These are phyloP conservation scores for Fusarium begoniae DNA, from an alignment of 2,329 filamentous ascomycete species.

Conservation along the genomic window DNA sequence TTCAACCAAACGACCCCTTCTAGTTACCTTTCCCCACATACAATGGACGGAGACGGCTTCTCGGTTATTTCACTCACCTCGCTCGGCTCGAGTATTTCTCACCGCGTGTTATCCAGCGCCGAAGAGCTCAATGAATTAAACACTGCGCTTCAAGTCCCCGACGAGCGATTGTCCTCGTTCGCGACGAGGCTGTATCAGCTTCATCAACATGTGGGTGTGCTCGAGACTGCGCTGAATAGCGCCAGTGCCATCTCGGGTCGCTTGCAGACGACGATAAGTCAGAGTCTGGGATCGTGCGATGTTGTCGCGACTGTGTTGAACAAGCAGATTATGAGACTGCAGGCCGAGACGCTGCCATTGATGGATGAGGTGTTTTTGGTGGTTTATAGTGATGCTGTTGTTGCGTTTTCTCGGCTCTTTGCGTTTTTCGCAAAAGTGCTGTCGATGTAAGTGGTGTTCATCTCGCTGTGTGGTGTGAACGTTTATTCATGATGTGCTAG, in stretches of 20 bases:
- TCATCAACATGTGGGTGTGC: constrained; percentile 34
- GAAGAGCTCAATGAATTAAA: constrained; percentile 45
- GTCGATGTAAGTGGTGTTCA: constrained; percentile 32
- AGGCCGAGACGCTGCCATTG: constrained; percentile 33
- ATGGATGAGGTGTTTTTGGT: constrained; percentile 42
- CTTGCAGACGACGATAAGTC: constrained; percentile 43
- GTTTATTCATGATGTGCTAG: constrained; percentile 4
- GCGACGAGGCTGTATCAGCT: constrained; percentile 41
- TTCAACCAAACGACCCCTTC: background rate
- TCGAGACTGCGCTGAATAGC: constrained; percentile 40
- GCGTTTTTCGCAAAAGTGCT: constrained; percentile 34
- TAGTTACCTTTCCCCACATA: background rate
- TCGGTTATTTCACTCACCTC: constrained; percentile 48
- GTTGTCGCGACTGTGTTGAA: constrained; percentile 42
- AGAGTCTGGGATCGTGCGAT: constrained; percentile 44
- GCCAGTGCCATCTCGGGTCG: constrained; percentile 42
- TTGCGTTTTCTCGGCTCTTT: constrained; percentile 41
- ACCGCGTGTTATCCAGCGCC: constrained; percentile 42
- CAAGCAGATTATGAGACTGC: constrained; percentile 49
- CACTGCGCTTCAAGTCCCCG: constrained; percentile 13
- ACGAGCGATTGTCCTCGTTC: constrained; percentile 37
- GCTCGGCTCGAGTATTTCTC: constrained; percentile 44
- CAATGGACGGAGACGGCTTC: constrained; percentile 49
- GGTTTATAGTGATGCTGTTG: constrained; percentile 38
- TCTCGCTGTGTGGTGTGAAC: background rate